Conservation (phyloP, 495 filamentous ascomycete species). For the Penicillium bialowiezense region DNA sequence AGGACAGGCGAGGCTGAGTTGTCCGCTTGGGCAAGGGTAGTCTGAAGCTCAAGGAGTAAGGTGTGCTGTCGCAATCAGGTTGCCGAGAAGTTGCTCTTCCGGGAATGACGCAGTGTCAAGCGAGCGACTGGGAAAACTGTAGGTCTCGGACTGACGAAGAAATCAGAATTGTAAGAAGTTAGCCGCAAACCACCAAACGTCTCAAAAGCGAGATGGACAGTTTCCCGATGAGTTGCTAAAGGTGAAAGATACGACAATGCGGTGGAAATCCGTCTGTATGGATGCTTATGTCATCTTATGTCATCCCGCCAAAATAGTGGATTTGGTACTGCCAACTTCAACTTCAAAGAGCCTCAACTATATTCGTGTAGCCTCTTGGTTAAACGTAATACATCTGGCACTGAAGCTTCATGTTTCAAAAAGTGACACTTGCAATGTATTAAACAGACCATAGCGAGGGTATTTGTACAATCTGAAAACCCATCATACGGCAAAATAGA, state of each 20-base stretch:
- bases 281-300: conserved; percentile 43
- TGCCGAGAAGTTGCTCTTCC: conserved; percentile 19
- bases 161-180: not conserved
- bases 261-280: conserved; percentile 43
- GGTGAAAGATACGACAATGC: conserved; percentile 39
- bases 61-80: conserved; percentile 24
- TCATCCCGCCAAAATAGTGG: too few relatives aligned
- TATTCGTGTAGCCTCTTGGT: too few relatives aligned
- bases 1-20: too few relatives aligned
- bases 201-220: conserved; percentile 6
- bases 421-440: too few relatives aligned
- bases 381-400: too few relatives aligned
- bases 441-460: conserved; percentile 1
- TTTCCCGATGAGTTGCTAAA: conserved; percentile 37
- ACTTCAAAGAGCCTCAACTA: too few relatives aligned
- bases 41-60: conserved; percentile 2
- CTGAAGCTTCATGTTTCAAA: too few relatives aligned
- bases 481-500: conserved; percentile 9
- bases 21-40: not conserved
- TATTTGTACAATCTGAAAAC: conserved; percentile 22
- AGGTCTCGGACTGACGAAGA: not conserved
- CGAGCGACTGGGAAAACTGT: not conserved
- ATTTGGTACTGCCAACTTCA: too few relatives aligned
- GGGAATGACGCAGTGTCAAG: conserved; percentile 10
- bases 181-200: not conserved